Base-by-base conservation (phyloP, 441 rosid genomes). In the Syzygium syzygioides region DNA sequence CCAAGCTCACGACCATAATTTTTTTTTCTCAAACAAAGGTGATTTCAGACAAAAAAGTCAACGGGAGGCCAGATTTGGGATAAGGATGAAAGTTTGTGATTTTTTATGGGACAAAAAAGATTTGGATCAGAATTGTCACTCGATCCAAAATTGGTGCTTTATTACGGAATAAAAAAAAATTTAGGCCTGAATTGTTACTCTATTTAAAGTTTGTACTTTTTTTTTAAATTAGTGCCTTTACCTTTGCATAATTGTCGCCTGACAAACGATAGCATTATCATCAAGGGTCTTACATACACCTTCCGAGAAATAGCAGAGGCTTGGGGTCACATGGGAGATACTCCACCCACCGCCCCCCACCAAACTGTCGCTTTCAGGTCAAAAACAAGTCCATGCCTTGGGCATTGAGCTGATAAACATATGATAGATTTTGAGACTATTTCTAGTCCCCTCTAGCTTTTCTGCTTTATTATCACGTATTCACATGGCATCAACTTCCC, bases 221-320 rank as follows among this genome's bases (percentile, higher is more conserved):
- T 34, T 34, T 34, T 34, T 34, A 34, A 34, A 34, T 34, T 34
- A 34, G 37, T 34, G 37, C 37, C 37, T n/a, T 57, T 64, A 15
- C 2, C 2, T 64, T 64, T 0, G 76, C 37, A 17, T 18, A 0
- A 30, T 2, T 4, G 71, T 15, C 37, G 71, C 0, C 37, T n/a
- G 37, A 64, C 71, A 64, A 64, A 64, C 71, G 32, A 30, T 15
- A 15, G 71, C n/a, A 30, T n/a, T 25, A 57, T 10, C 62, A 25
- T 57, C 14, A 25, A 57, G 0, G 10, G 62, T 57, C 62, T 57
- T 57, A 26, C 62, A 25, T 28, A 25, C n/a, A 57, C 62, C n/a
- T 57, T 57, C 62, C 28, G 14, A n/a, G 25, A 25, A n/a, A 1
- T 57, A 25, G n/a, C 34, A 62, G 28, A 14, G 34, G 6, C 37